phyloP scores from a whole-genome alignment of 2,329 filamentous ascomycete genomes.

The Lecanosticta acicola region DNA sequence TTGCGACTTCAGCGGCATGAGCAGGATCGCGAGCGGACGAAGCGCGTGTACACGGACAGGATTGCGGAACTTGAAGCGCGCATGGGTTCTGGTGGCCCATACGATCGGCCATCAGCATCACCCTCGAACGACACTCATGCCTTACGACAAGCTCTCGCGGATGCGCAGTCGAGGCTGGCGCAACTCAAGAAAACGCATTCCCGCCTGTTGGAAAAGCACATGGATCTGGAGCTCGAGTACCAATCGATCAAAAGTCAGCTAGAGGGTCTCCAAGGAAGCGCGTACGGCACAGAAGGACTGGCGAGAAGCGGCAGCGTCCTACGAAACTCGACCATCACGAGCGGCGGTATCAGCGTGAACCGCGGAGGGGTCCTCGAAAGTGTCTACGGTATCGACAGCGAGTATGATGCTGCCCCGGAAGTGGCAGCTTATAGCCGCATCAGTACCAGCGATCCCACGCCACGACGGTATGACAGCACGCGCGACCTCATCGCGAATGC shows the following conservation, averaged over 20 bases:
- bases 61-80: constrained; percentile 43
- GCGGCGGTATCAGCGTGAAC: constrained; percentile 12
- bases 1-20: constrained; percentile 53
- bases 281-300: constrained; percentile 2
- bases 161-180: constrained; percentile 43
- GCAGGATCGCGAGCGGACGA: constrained; percentile 44
- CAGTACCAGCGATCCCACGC: constrained; percentile 23
- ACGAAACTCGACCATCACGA: constrained; percentile 11
- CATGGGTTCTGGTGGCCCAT: constrained; percentile 7
- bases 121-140: constrained; percentile 4
- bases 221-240: constrained; percentile 40
- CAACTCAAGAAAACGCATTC: constrained; percentile 50
- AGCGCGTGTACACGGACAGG: constrained; percentile 45
- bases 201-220: constrained; percentile 46
- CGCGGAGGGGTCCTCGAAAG: constrained; percentile 18
- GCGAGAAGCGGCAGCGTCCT: constrained; percentile 6
- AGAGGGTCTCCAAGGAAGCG: constrained; percentile 17
- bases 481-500: constrained; percentile 4
- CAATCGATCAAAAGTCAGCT: constrained; percentile 27
- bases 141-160: constrained; percentile 36
- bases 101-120: constrained; percentile 9
- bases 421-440: constrained; percentile 4
- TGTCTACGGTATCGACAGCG: constrained; percentile 21
- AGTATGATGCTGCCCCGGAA: constrained; percentile 13
- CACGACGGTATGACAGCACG: constrained; percentile 3